Percentiles rank a stretch among this genome's conserved stretches.
Conservation (phyloP, 164 flowering plant species). For the Macadamia integrifolia region DNA sequence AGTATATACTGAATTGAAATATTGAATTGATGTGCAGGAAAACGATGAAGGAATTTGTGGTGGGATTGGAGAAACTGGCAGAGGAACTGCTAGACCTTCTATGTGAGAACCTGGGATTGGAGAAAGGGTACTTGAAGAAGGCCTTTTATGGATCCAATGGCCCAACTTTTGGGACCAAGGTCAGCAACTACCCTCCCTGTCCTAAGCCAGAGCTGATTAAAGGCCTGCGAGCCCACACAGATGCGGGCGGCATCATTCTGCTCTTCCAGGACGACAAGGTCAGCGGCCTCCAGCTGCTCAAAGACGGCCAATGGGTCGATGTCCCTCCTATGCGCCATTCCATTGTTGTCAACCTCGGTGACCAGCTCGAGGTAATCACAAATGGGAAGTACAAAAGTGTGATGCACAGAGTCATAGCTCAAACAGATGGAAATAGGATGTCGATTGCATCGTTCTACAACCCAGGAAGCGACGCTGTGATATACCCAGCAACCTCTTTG, state of each 20-base stretch:
- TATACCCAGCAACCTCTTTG: slow-evolving; percentile 66
- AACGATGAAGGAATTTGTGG: slow-evolving; percentile 75
- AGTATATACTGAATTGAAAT: too few species aligned
- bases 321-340: slow-evolving; percentile 93
- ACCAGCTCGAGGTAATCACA: slow-evolving; percentile 90
- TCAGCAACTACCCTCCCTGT: slow-evolving; percentile 89
- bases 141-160: slow-evolving; percentile 69
- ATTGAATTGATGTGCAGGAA: slow-evolving; percentile 30
- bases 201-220: slow-evolving; percentile 81
- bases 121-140: slow-evolving; percentile 74
- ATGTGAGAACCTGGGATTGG: slow-evolving; percentile 87
- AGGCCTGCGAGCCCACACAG: slow-evolving; percentile 92
- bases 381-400: slow-evolving; percentile 96
- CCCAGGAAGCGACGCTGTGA: slow-evolving; percentile 80
- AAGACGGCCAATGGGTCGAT: slow-evolving; percentile 84
- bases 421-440: slow-evolving; percentile 69
- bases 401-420: slow-evolving; percentile 77
- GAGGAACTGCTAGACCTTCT: slow-evolving; percentile 69
- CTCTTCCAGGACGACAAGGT: slow-evolving; percentile 87
- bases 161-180: slow-evolving; percentile 87
- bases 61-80: slow-evolving; percentile 58
- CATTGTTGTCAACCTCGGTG: slow-evolving; percentile 88
- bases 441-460: slow-evolving; percentile 95
- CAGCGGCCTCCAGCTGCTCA: slow-evolving; percentile 89
- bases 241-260: slow-evolving; percentile 85